phyloP scores from a whole-genome alignment of 1,284 basidiomycete genomes.

The Naganishia albida region DNA sequence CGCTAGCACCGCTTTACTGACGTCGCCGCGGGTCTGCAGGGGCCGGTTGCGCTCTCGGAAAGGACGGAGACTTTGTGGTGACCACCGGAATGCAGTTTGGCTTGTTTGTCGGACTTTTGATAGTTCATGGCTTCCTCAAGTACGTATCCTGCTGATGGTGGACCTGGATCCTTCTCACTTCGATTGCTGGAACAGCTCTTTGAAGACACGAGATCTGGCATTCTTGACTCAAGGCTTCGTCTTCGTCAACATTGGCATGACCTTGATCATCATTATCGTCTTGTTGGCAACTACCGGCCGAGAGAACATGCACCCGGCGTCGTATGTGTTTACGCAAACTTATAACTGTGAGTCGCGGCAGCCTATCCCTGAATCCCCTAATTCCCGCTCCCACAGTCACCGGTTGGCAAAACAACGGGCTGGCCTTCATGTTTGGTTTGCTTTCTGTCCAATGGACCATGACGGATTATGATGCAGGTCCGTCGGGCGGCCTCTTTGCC shows the following conservation, averaged over 20 bases:
- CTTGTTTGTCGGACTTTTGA: constrained; percentile 68
- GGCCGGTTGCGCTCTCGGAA: constrained; percentile 42
- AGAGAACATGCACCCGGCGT: constrained; percentile 73
- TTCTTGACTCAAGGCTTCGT: constrained; percentile 77
- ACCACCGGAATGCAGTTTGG: constrained; percentile 69
- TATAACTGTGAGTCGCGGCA: constrained; percentile 40
- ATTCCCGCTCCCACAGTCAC: constrained; percentile 41
- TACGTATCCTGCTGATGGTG: constrained; percentile 24
- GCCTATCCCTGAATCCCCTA: background rate
- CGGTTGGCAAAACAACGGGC: constrained; percentile 74
- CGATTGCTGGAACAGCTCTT: constrained; percentile 63
- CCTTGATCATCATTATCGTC: constrained; percentile 71
- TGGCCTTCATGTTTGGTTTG: constrained; percentile 84
- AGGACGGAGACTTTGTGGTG: constrained; percentile 46
- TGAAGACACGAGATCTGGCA: constrained; percentile 78
- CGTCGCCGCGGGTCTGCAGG: constrained; percentile 10
- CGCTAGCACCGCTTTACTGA: background rate
- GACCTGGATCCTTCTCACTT: background rate
- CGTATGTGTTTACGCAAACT: constrained; percentile 68
- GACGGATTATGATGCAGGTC: constrained; percentile 57
- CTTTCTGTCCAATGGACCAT: constrained; percentile 89
- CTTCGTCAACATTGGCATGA: constrained; percentile 79
- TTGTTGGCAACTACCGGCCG: constrained; percentile 75
- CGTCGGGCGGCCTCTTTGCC: background rate
- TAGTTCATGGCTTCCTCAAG: constrained; percentile 68